Evolutionary conservation across 2,329 filamentous ascomycete genomes (phyloP).

Genomic region (Aspergillus aculeatinus): DNA sequence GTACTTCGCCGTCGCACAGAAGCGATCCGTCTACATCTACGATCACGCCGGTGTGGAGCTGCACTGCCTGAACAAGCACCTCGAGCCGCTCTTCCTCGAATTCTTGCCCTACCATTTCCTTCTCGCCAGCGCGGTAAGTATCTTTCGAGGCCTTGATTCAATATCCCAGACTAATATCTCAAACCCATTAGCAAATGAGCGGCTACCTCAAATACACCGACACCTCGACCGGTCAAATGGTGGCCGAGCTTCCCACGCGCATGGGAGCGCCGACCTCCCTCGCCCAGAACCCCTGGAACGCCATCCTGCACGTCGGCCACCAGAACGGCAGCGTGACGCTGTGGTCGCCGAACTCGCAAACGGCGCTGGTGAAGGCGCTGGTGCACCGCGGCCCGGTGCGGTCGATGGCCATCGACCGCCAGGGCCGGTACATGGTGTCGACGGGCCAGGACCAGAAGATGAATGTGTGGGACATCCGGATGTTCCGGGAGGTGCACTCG

Average conservation of each 20-base stretch:
- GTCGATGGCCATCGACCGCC: conserved; percentile 78
- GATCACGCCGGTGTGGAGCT: conserved; percentile 87
- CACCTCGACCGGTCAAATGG: conserved; percentile 85
- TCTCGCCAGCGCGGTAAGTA: conserved; percentile 74
- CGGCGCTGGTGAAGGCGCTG: conserved; percentile 85
- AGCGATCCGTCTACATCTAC: conserved; percentile 96
- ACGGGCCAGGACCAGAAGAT: conserved; percentile 86
- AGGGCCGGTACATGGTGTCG: conserved; percentile 93
- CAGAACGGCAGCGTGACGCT: conserved; percentile 92
- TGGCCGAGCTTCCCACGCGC: conserved; percentile 81
- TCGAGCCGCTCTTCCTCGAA: conserved; percentile 89
- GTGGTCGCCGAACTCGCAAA: conserved; percentile 89
- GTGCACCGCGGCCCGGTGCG: conserved; percentile 88
- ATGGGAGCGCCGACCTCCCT: conserved; percentile 81
- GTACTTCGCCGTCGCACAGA: conserved; percentile 89
- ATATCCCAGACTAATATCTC: background rate
- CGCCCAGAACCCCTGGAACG: conserved; percentile 87
- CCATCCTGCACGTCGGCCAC: conserved; percentile 86
- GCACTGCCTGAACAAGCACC: conserved; percentile 85
- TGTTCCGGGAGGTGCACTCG: conserved; percentile 87
- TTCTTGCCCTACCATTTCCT: conserved; percentile 97
- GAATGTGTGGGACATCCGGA: conserved; percentile 94
- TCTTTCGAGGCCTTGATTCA: background rate
- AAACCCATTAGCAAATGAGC: conserved; percentile 60
- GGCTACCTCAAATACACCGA: conserved; percentile 93